Conservation (phyloP, 306 rosid genomes). For the Rubus idaeus region DNA sequence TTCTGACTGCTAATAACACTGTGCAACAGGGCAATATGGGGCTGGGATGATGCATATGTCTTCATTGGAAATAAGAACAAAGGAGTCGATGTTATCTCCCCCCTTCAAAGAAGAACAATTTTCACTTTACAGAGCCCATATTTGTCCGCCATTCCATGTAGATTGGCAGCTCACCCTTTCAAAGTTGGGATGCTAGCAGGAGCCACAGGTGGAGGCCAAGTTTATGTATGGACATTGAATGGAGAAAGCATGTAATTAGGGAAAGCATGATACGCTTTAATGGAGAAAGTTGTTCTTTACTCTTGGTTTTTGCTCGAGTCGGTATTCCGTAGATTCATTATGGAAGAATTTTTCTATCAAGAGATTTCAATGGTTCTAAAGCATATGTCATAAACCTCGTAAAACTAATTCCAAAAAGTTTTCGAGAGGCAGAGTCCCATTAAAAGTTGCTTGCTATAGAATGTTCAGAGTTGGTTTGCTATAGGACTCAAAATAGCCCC, state of each 20-base stretch:
- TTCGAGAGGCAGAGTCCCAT: too few relatives aligned
- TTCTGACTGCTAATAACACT: neutral
- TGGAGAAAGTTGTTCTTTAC: neutral
- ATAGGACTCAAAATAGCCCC: too few relatives aligned
- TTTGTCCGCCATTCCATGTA: conserved; percentile 80
- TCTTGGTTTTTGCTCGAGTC: neutral
- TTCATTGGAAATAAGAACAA: conserved; percentile 82
- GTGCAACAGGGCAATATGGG: conserved; percentile 86
- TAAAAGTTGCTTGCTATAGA: too few relatives aligned
- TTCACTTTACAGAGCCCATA: conserved; percentile 59
- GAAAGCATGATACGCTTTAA: neutral
- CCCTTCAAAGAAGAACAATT: conserved; percentile 35
- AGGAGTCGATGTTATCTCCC: conserved; percentile 73
- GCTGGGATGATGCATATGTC: conserved; percentile 74
- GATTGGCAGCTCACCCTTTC: conserved; percentile 60
- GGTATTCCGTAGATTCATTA: neutral
- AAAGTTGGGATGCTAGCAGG: conserved; percentile 50
- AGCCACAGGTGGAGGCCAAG: conserved; percentile 54
- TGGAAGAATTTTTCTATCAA: neutral
- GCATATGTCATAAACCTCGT: neutral
- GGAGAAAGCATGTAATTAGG: neutral
- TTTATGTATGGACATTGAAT: conserved; percentile 41
- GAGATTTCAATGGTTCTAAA: neutral
- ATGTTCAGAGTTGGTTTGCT: too few relatives aligned
- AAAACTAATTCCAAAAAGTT: too few relatives aligned